phyloP scores from a whole-genome alignment of 192 early-diverging fungal genomes.

The Umbelopsis sp. region DNA sequence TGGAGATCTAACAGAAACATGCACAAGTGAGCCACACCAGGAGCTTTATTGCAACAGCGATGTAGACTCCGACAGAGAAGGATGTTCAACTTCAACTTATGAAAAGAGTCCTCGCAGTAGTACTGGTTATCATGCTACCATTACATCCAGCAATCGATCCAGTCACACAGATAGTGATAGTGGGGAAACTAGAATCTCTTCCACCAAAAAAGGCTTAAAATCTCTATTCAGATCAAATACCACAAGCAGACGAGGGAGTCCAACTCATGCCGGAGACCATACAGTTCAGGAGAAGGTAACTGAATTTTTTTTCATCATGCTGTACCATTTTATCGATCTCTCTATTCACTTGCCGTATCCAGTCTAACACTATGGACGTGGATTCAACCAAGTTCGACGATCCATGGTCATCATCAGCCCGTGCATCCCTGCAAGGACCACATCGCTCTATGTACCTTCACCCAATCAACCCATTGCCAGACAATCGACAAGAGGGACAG shows the following conservation, averaged over 20 bases:
- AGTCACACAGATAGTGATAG: neutral
- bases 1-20: constrained; percentile 7
- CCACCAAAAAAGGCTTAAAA: neutral
- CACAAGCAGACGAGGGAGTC: neutral
- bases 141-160: neutral
- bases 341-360: too few relatives aligned
- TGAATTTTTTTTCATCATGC: neutral
- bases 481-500: neutral
- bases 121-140: neutral
- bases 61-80: constrained; percentile 1
- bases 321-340: neutral
- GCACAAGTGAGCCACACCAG: neutral
- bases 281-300: neutral
- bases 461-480: too few relatives aligned
- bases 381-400: neutral
- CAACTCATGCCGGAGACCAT: neutral
- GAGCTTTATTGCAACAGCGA: neutral
- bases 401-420: neutral
- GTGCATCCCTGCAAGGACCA: too few relatives aligned
- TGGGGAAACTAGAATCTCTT: neutral
- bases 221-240: neutral
- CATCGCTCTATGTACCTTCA: too few relatives aligned
- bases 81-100: neutral
- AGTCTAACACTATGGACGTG: neutral
- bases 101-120: neutral